Evolutionary conservation across 2,329 filamentous ascomycete species (phyloP).

Genomic region (Metarhizium sp.): DNA sequence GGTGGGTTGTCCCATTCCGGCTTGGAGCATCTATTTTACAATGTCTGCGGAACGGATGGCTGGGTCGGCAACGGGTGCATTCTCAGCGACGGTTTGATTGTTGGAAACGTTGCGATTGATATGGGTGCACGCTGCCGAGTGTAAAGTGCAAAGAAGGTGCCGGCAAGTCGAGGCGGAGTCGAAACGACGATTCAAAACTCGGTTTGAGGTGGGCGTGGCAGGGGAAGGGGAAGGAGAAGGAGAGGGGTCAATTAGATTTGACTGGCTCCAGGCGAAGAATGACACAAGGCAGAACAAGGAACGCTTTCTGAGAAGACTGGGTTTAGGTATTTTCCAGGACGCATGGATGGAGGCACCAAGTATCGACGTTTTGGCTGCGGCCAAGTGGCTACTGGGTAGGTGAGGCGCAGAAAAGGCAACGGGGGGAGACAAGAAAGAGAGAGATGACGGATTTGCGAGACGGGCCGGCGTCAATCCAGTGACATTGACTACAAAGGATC

Average conservation of each 20-base stretch:
- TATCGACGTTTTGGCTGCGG: too few relatives aligned
- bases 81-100: not conserved
- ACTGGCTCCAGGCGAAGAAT: too few relatives aligned
- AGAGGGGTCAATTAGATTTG: not conserved
- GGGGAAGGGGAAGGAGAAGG: not conserved
- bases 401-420: too few relatives aligned
- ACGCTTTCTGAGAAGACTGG: too few relatives aligned
- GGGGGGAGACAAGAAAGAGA: too few relatives aligned
- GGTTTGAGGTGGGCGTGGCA: not conserved
- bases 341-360: too few relatives aligned
- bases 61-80: slow-evolving; percentile 6
- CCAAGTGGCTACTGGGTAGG: too few relatives aligned
- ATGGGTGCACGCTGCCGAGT: not conserved
- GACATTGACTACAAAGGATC: too few relatives aligned
- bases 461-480: too few relatives aligned
- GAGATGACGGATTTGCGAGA: too few relatives aligned
- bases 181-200: not conserved
- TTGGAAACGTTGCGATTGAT: not conserved
- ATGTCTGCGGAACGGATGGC: not conserved
- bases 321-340: too few relatives aligned
- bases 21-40: not conserved
- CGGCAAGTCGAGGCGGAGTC: not conserved
- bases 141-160: not conserved
- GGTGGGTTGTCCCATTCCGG: slow-evolving; percentile 4
- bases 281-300: too few relatives aligned